phyloP scores from a whole-genome alignment of 345 rosid species.

The Tarenaya hassleriana region DNA sequence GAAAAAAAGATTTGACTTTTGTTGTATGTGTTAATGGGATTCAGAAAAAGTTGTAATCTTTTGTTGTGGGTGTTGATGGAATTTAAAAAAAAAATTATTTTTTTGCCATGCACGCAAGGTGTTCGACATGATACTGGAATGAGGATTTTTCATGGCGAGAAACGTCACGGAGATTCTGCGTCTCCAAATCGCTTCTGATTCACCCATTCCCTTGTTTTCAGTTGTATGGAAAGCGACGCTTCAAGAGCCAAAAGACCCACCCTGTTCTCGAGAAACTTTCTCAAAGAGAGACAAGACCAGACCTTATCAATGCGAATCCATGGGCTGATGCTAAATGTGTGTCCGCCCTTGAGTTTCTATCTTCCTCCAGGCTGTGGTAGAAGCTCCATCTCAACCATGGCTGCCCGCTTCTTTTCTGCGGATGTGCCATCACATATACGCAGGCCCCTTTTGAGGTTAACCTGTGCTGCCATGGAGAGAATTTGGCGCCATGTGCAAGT shows the following conservation, averaged over 20 bases:
- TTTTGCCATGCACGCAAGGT: constrained; percentile 10
- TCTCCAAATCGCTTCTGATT: constrained; percentile 21
- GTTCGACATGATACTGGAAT: constrained; percentile 24
- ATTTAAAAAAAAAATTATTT: background rate
- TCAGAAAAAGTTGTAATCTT: no score
- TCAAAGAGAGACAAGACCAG: constrained; percentile 67
- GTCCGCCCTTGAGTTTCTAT: constrained; percentile 82
- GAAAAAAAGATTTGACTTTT: no score
- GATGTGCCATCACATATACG: constrained; percentile 68
- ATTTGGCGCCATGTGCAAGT: constrained; percentile 39
- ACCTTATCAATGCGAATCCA: constrained; percentile 65
- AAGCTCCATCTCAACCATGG: constrained; percentile 83
- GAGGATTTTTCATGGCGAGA: constrained; percentile 1
- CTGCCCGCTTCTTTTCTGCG: constrained; percentile 64
- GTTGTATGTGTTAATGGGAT: no score
- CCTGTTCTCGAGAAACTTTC: constrained; percentile 70
- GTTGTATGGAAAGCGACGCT: no score
- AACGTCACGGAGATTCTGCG: constrained; percentile 20
- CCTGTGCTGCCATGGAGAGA: constrained; percentile 44
- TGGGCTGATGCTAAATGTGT: constrained; percentile 43
- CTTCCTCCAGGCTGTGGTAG: constrained; percentile 65
- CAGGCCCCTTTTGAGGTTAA: constrained; percentile 58
- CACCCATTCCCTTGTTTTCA: no score
- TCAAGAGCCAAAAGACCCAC: constrained; percentile 68
- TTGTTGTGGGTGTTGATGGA: no score